A percentile compares a stretch with the other conserved stretches of the same genome.
These are phyloP conservation scores for Lepidium africanum DNA, from an alignment of 345 rosid species.

Conservation along the genomic window DNA sequence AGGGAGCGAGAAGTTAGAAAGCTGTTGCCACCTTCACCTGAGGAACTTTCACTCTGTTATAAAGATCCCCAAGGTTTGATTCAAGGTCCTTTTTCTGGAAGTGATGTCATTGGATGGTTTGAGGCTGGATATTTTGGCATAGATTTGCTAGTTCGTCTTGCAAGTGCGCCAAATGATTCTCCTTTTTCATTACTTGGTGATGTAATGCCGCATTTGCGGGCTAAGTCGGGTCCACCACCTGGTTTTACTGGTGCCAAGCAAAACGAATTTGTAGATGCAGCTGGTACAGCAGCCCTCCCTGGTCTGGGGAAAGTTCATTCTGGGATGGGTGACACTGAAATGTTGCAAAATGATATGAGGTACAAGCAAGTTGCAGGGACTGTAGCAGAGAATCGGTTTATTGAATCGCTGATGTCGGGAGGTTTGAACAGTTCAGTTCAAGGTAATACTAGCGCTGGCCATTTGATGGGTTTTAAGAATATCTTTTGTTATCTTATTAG, in stretches of 20 bases:
- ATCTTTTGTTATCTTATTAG: neutral
- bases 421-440: slow-evolving; percentile 42
- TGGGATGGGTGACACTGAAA: slow-evolving; percentile 42
- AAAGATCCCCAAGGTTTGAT: slow-evolving; percentile 94
- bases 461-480: neutral
- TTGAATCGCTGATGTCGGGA: slow-evolving; percentile 89
- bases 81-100: slow-evolving; percentile 89
- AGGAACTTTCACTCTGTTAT: slow-evolving; percentile 63
- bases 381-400: slow-evolving; percentile 85
- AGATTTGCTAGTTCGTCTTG: slow-evolving; percentile 70
- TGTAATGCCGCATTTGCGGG: slow-evolving; percentile 95
- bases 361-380: slow-evolving; percentile 45
- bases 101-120: slow-evolving; percentile 94
- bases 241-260: slow-evolving; percentile 77
- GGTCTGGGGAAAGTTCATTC: slow-evolving; percentile 42
- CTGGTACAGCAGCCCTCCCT: slow-evolving; percentile 38
- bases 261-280: slow-evolving; percentile 44
- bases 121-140: slow-evolving; percentile 97
- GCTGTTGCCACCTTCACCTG: slow-evolving; percentile 53
- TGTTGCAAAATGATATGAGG: slow-evolving; percentile 48
- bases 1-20: slow-evolving; percentile 70
- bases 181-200: slow-evolving; percentile 81
- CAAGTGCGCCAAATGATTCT: slow-evolving; percentile 59
- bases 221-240: slow-evolving; percentile 96
- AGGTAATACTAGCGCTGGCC: slow-evolving; percentile 40